Base-by-base conservation (phyloP, 2,329 filamentous ascomycete genomes). In the Neonectria coccinea region DNA sequence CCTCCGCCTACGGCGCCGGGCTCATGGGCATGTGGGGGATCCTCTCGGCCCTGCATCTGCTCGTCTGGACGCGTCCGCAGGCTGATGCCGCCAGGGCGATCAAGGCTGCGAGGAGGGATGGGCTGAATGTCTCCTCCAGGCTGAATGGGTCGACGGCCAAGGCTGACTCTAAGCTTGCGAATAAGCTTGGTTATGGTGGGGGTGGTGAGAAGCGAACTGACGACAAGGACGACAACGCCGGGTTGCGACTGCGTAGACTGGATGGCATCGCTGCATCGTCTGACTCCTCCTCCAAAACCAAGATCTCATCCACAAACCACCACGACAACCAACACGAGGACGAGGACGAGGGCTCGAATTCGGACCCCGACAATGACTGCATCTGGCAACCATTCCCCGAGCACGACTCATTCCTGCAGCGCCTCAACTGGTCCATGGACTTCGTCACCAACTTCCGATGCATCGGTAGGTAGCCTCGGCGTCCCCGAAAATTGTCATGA, bases 331-430 rank as follows among this genome's bases (percentile, higher is more conserved):
- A 27, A 14, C 47, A 29, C 33, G 4, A 14, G 5, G 12, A 39
- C 12, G 2, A 5, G 12, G 33, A 39, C 12, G 2, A 5, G 12
- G 33, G 16, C 14, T 39, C 36, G 36, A 16, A 39, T 12, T 39
- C 36, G 36, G 36, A 39, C 14, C 36, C 6, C 18, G 76, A 78
- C 5, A 78, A 79, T 50, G 82, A 86, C 62, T 89, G 89, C 60
- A 83, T 85, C 70, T 91, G 88, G 88, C 84, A 91, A 73, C 76
- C 82, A 1, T 91, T 85, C 67, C 88, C 88, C 0, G 79, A 80
- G 4, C 74, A 84, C 3, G 84, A 76, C 1, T 74, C 84, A 0
- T 83, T 88, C 50, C 56, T 72, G 25, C 76, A 84, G 44, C 83
- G 88, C 11, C 74, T 90, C 8, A 78, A 78, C 67, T 91, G 88